Evolutionary conservation across 1,139 yeast genomes (phyloP).

Genomic region (Yamadazyma siamensis): DNA sequence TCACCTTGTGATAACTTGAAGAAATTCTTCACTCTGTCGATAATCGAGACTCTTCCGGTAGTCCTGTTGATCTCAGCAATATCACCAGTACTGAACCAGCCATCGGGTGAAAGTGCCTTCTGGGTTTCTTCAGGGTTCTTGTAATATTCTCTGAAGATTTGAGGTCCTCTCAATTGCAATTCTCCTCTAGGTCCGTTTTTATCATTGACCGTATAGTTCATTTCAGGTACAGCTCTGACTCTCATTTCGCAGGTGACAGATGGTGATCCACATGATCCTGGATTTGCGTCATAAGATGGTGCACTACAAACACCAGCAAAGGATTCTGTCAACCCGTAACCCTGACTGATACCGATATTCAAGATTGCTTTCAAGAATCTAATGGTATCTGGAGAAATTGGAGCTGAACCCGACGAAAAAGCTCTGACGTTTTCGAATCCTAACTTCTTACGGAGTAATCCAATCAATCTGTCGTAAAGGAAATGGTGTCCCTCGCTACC

Average conservation of each 20-base stretch:
- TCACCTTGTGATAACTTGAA: slow-evolving; percentile 83
- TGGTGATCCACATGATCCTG: slow-evolving; percentile 66
- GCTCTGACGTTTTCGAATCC: slow-evolving; percentile 52
- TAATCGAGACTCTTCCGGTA: slow-evolving; percentile 55
- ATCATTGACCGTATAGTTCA: slow-evolving; percentile 53
- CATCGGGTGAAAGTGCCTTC: slow-evolving; percentile 23
- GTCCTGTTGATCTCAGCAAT: slow-evolving; percentile 52
- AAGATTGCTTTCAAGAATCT: slow-evolving; percentile 61
- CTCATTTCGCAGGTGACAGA: slow-evolving; percentile 53
- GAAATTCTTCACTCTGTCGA: slow-evolving; percentile 78
- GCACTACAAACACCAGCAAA: slow-evolving; percentile 60
- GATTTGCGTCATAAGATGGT: slow-evolving; percentile 39
- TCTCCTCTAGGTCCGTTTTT: slow-evolving; percentile 51
- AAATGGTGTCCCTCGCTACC: slow-evolving; percentile 28
- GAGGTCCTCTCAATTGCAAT: slow-evolving; percentile 65
- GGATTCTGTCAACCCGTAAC: slow-evolving; percentile 77
- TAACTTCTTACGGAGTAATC: slow-evolving; percentile 50
- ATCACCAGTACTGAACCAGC: slow-evolving; percentile 80
- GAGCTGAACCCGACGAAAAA: slow-evolving; percentile 69
- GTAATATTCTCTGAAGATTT: slow-evolving; percentile 57
- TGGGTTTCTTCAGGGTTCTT: slow-evolving; percentile 43
- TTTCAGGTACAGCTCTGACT: slow-evolving; percentile 62
- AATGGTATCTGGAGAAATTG: slow-evolving; percentile 59
- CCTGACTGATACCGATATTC: slow-evolving; percentile 59
- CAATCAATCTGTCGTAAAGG: slow-evolving; percentile 47